Evolutionary conservation across 345 rosid genomes (phyloP).

Genomic region (Isatis tinctoria): DNA sequence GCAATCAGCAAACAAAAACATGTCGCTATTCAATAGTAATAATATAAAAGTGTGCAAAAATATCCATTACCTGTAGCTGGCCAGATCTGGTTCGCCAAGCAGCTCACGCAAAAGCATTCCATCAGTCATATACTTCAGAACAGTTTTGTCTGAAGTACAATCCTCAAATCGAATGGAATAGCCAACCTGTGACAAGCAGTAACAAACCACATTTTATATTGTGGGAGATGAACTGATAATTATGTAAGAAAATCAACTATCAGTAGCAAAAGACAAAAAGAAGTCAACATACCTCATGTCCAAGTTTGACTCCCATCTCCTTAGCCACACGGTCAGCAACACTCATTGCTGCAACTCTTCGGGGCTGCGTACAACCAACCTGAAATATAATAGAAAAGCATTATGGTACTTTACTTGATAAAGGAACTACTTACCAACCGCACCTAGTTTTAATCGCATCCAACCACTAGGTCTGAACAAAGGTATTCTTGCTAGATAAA

Average conservation of each 20-base stretch:
- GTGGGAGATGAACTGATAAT: neutral
- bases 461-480: slow-evolving; percentile 18
- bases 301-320: slow-evolving; percentile 98
- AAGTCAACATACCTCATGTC: slow-evolving; percentile 66
- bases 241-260: neutral
- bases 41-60: neutral
- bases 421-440: neutral
- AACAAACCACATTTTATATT: slow-evolving; percentile 3
- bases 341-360: slow-evolving; percentile 98
- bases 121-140: slow-evolving; percentile 94
- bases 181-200: slow-evolving; percentile 57
- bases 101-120: slow-evolving; percentile 95
- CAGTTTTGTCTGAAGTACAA: slow-evolving; percentile 93
- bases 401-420: slow-evolving; percentile 4
- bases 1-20: slow-evolving; percentile 14
- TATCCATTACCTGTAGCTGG: slow-evolving; percentile 67
- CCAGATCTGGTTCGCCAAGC: slow-evolving; percentile 89
- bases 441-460: slow-evolving; percentile 1
- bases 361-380: slow-evolving; percentile 97
- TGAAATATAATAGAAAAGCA: slow-evolving; percentile 25
- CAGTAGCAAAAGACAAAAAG: neutral
- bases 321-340: slow-evolving; percentile 98
- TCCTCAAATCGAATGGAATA: slow-evolving; percentile 98
- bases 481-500: neutral
- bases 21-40: neutral